phyloP scores from a whole-genome alignment of 768 basidiomycete genomes.

The Chalciporus sphaerocephalus region DNA sequence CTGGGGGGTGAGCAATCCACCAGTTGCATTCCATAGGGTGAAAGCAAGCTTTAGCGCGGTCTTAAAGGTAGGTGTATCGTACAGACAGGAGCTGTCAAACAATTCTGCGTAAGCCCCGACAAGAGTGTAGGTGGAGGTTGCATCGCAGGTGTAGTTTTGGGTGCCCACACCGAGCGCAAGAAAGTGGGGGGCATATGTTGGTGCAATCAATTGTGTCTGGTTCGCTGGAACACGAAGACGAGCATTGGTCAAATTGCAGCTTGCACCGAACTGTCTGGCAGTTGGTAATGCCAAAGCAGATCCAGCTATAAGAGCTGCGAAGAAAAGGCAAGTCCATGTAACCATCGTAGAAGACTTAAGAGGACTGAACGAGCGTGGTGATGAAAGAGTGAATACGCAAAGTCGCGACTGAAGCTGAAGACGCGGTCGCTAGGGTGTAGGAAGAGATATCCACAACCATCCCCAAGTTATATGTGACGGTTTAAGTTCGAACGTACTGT shows the following conservation, averaged over 20 bases:
- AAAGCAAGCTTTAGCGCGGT: slow-evolving; percentile 33
- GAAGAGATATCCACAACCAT: too few species aligned
- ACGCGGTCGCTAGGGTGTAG: neutral
- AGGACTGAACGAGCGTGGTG: neutral
- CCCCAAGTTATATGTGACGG: too few species aligned
- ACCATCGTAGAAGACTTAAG: neutral
- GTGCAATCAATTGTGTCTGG: slow-evolving; percentile 35
- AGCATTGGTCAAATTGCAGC: neutral
- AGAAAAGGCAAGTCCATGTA: neutral
- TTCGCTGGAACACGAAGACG: slow-evolving; percentile 21
- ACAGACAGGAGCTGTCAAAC: slow-evolving; percentile 52
- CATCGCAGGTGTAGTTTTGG: slow-evolving; percentile 54
- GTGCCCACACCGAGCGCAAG: slow-evolving; percentile 46
- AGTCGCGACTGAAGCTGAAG: neutral
- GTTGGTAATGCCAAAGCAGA: neutral
- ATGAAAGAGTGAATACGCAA: slow-evolving; percentile 1
- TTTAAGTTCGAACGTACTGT: too few species aligned
- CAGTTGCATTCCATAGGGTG: slow-evolving; percentile 26
- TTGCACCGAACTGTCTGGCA: neutral
- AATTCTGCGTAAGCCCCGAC: slow-evolving; percentile 50
- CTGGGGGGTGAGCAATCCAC: slow-evolving; percentile 11
- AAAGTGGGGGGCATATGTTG: slow-evolving; percentile 34
- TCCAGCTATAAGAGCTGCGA: neutral
- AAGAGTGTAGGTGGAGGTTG: slow-evolving; percentile 43
- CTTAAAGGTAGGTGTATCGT: slow-evolving; percentile 26